These are phyloP conservation scores for Phialophora macrospora DNA, from an alignment of 2,329 filamentous ascomycete genomes.

Conservation along the genomic window DNA sequence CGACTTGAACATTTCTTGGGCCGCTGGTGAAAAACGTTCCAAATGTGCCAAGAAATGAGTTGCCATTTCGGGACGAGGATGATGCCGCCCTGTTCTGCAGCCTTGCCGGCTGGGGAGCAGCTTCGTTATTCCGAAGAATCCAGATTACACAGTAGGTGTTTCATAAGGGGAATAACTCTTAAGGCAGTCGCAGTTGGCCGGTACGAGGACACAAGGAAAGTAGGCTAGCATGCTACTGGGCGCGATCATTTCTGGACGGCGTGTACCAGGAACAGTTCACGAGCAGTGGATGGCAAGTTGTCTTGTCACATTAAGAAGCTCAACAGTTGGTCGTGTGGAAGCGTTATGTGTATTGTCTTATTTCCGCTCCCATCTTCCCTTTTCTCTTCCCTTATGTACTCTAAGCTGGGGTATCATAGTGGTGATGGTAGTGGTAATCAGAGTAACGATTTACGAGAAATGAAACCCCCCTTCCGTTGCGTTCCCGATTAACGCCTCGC, in stretches of 20 bases:
- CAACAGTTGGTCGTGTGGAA: background rate
- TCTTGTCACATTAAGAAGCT: background rate
- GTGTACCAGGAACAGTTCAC: background rate
- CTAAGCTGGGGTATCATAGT: constrained; percentile 21
- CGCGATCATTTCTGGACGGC: background rate
- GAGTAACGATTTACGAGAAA: background rate
- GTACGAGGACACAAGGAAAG: background rate
- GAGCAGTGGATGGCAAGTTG: background rate
- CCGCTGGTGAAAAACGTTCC: background rate
- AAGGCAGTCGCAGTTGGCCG: no score
- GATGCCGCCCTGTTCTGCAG: constrained; percentile 1
- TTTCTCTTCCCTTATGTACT: constrained; percentile 6
- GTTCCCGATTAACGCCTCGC: constrained; percentile 11
- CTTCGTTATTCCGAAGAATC: background rate
- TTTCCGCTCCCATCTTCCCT: background rate
- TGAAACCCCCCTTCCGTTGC: background rate
- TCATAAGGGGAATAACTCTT: background rate
- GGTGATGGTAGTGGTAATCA: background rate
- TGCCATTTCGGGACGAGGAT: background rate
- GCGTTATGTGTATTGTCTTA: background rate
- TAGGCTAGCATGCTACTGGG: background rate
- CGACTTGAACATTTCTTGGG: constrained; percentile 4
- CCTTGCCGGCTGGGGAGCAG: background rate
- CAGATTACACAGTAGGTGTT: background rate
- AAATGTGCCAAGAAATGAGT: background rate